Percentiles rank a stretch among this genome's conserved stretches.
These are phyloP conservation scores for Gossypium trilobum DNA, from an alignment of 441 rosid genomes.

Conservation along the genomic window DNA sequence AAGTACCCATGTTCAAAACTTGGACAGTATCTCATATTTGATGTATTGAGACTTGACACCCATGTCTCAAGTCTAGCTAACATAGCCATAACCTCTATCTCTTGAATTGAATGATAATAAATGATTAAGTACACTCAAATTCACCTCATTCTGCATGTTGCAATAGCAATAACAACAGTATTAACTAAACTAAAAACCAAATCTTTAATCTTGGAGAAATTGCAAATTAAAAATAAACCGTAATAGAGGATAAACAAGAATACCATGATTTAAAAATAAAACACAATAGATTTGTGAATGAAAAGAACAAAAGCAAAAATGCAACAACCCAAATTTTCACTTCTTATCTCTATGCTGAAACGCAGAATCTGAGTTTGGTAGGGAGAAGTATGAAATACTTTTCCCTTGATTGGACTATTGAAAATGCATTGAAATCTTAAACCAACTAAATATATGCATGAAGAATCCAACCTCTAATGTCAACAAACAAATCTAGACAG, in stretches of 20 bases:
- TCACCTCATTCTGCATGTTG: too few relatives aligned
- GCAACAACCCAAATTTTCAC: background rate
- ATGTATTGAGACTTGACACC: too few relatives aligned
- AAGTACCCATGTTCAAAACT: too few relatives aligned
- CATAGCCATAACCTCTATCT: too few relatives aligned
- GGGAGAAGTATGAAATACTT: background rate
- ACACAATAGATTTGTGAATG: background rate
- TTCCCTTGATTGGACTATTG: background rate
- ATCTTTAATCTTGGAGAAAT: too few relatives aligned
- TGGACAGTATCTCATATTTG: too few relatives aligned
- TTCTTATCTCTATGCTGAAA: background rate
- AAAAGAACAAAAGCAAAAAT: constrained; percentile 11
- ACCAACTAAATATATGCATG: background rate
- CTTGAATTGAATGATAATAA: too few relatives aligned
- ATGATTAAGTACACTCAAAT: too few relatives aligned
- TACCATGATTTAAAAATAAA: background rate
- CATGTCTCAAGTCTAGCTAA: too few relatives aligned
- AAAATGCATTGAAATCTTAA: background rate
- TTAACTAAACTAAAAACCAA: too few relatives aligned
- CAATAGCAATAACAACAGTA: too few relatives aligned
- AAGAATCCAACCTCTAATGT: background rate
- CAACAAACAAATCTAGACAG: background rate
- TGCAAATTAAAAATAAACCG: too few relatives aligned
- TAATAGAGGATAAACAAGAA: background rate
- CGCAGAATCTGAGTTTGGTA: background rate